phyloP scores from a whole-genome alignment of 108 stramenopile genomes.

The Nitzschia sp. region DNA sequence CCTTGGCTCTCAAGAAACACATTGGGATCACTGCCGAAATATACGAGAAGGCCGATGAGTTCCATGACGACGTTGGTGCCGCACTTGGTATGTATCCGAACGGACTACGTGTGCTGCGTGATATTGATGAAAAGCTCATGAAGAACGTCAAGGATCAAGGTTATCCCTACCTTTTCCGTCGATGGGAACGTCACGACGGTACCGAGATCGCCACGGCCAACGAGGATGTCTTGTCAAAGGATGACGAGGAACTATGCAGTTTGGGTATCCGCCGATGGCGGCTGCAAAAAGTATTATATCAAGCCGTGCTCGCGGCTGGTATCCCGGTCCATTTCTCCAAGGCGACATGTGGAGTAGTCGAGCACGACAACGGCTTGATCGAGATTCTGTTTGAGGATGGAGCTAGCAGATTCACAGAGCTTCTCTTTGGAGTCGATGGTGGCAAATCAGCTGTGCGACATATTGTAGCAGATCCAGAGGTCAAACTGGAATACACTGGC shows the following conservation, averaged over 20 bases:
- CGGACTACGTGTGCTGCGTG: conserved; percentile 57
- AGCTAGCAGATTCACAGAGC: conserved; percentile 20
- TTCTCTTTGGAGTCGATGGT: conserved; percentile 62
- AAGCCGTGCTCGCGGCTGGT: conserved; percentile 34
- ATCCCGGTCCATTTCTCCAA: conserved; percentile 58
- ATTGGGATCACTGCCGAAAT: conserved; percentile 27
- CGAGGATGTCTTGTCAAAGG: conserved; percentile 43
- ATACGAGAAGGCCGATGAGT: conserved; percentile 23
- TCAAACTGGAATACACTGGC: conserved; percentile 39
- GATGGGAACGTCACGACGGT: conserved; percentile 73
- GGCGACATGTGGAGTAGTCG: conserved; percentile 10
- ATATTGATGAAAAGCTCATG: conserved; percentile 40
- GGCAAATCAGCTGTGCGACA: conserved; percentile 21
- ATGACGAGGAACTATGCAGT: conserved; percentile 42
- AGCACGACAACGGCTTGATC: conserved; percentile 10
- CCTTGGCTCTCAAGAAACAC: conserved; percentile 32
- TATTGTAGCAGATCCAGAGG: conserved; percentile 1
- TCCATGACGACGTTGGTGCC: conserved; percentile 46
- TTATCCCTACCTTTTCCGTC: conserved; percentile 54
- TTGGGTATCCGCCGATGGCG: conserved; percentile 65
- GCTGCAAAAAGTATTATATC: conserved; percentile 53
- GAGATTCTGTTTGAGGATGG: conserved; percentile 24
- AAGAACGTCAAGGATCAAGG: conserved; percentile 36
- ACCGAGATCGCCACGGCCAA: conserved; percentile 52
- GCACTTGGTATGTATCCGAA: conserved; percentile 75